phyloP scores from a whole-genome alignment of 805 yeast genomes.

The Yarrowia divulgata region DNA sequence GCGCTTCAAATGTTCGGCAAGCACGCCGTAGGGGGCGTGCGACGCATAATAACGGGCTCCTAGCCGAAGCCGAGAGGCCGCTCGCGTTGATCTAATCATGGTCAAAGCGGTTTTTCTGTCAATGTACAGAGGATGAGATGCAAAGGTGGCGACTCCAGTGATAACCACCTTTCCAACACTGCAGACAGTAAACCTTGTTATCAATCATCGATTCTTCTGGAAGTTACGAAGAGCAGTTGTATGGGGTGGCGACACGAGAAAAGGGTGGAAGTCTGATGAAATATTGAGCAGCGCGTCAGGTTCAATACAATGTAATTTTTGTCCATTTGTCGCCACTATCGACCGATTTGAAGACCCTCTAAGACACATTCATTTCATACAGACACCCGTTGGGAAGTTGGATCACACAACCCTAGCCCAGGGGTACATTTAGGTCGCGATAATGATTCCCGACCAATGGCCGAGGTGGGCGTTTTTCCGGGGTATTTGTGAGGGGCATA shows the following conservation, averaged over 20 bases:
- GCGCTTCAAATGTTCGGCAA: conserved; percentile 18
- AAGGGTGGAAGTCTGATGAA: not conserved
- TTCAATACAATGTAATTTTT: not conserved
- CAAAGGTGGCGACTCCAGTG: conserved; percentile 34
- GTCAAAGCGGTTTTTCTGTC: conserved; percentile 9
- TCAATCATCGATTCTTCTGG: conserved; percentile 16
- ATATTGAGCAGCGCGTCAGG: too few species aligned
- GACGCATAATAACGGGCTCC: conserved; percentile 36
- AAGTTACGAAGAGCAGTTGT: not conserved
- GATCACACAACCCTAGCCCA: conserved; percentile 20
- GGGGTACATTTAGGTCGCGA: not conserved
- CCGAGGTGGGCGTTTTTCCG: conserved; percentile 9
- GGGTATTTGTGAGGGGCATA: not conserved
- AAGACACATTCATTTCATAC: not conserved
- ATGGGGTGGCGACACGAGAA: not conserved
- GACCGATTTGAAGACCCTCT: not conserved
- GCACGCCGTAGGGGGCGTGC: conserved; percentile 26
- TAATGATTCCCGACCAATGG: conserved; percentile 29
- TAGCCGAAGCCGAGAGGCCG: conserved; percentile 38
- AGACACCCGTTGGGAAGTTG: conserved; percentile 14
- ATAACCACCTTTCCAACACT: conserved; percentile 17
- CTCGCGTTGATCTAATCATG: conserved; percentile 37
- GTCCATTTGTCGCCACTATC: not conserved
- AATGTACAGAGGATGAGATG: conserved; percentile 29
- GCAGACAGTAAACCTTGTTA: conserved; percentile 31